Percentiles rank a stretch among this genome's conserved stretches.
phyloP scores from a whole-genome alignment of 2,329 filamentous ascomycete species.

The Botrytis byssoidea region DNA sequence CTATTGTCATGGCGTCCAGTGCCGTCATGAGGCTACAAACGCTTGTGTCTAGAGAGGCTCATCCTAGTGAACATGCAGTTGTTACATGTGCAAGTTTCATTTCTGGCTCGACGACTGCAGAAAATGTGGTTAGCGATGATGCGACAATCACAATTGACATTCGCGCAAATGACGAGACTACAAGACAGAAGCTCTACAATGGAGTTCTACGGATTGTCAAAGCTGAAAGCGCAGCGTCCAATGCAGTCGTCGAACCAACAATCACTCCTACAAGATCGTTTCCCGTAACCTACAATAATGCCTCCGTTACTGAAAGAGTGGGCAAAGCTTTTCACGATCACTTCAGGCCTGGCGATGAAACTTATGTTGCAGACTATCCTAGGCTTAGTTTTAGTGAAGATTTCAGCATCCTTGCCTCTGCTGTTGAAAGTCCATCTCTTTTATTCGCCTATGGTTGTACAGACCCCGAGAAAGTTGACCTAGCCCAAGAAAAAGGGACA shows the following conservation, averaged over 20 bases:
- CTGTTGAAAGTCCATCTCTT: slow-evolving; percentile 44
- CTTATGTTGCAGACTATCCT: slow-evolving; percentile 19
- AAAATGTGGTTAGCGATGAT: slow-evolving; percentile 46
- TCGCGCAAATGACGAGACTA: slow-evolving; percentile 38
- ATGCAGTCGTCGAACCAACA: slow-evolving; percentile 2
- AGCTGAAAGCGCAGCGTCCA: slow-evolving; percentile 39
- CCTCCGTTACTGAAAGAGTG: slow-evolving; percentile 12
- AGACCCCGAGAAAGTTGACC: slow-evolving; percentile 51
- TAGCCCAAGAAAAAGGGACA: slow-evolving; percentile 45
- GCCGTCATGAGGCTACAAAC: slow-evolving; percentile 44
- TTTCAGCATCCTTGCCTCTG: slow-evolving; percentile 48
- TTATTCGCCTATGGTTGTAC: slow-evolving; percentile 49
- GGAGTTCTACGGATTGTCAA: slow-evolving; percentile 46
- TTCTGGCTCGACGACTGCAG: slow-evolving; percentile 41
- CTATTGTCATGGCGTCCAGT: slow-evolving; percentile 44
- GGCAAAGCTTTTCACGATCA: background rate
- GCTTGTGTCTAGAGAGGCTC: slow-evolving; percentile 42
- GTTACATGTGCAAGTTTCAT: slow-evolving; percentile 46
- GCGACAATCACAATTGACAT: slow-evolving; percentile 44
- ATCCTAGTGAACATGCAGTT: slow-evolving; percentile 43
- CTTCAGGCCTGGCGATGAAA: slow-evolving; percentile 5
- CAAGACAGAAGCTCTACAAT: slow-evolving; percentile 39
- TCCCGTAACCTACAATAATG: slow-evolving; percentile 25
- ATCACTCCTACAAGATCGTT: slow-evolving; percentile 14
- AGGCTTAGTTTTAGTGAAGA: slow-evolving; percentile 24